Evolutionary conservation across 805 yeast species (phyloP), one percentile per base, ranked within the genome.

Genomic region (Suhomyces xylopsoci): DNA sequence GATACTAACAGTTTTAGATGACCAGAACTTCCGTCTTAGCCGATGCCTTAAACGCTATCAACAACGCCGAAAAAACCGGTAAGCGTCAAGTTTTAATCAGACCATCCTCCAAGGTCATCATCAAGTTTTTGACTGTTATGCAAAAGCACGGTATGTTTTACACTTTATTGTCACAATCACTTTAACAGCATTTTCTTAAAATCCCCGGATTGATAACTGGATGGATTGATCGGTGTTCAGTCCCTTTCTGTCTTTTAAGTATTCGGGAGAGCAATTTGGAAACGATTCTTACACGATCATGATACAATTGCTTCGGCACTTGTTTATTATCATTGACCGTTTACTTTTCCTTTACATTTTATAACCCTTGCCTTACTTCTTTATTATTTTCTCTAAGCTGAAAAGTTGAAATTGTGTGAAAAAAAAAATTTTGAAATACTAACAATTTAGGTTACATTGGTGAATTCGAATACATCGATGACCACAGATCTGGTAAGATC

Each of bases 31-130:
- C 97, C 70, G 97, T 89, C 79, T 88, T 92, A 79, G 97, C 97
- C 76, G 97, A 92, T 83, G 97, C 97, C 76, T 87, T 92, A 71
- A 92, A 92, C 82, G 87, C 97, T 71, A 92, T 92, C 81, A 90
- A 91, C 94, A 92, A 92, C 81, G 97, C 97, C 81, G 97, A 92
- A 83, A 92, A 91, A 83, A 87, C 97, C 81, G 97, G 97, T 81
- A 92, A 92, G 85, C 89, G 97, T 83, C 97, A 92, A 83, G 97
- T 92, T 71, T 81, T 92, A 77, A 88, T 92, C 81, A 89, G 97
- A 86, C 97, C 97, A 65, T 90, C 97, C 51, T 92, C 97, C 75
- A 92, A 92, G 88, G 97, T 92, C 70, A 91, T 92, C 82, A 85
- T 92, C 87, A 92, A 90, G 82, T 92, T 90, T 82, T 84, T 92